Percentiles rank a stretch among this genome's conserved stretches.
These are phyloP conservation scores for Colletotrichum sp. DNA, from an alignment of 2,329 filamentous ascomycete species.

Conservation along the genomic window DNA sequence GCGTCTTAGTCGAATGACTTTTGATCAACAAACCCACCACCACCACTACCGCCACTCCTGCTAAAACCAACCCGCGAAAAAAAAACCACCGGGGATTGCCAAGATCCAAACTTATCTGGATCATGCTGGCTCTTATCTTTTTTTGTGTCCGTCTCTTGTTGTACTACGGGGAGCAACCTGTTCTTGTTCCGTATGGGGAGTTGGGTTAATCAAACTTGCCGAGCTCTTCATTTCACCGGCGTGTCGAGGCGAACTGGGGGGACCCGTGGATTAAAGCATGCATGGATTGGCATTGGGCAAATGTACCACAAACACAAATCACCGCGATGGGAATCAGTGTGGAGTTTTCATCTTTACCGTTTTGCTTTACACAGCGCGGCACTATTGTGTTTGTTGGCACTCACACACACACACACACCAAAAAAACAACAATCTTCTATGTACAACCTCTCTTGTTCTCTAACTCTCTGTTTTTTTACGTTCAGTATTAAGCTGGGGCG, in stretches of 20 bases:
- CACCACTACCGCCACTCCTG: neutral
- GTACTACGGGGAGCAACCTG: conserved; percentile 1
- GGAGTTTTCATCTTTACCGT: neutral
- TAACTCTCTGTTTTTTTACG: neutral
- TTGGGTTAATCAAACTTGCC: neutral
- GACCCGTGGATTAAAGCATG: neutral
- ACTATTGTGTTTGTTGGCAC: neutral
- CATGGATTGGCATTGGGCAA: neutral
- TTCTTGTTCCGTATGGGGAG: neutral
- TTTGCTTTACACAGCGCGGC: neutral
- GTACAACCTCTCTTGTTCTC: neutral
- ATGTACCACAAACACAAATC: neutral
- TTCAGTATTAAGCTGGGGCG: neutral
- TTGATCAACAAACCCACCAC: neutral
- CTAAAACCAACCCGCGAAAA: neutral
- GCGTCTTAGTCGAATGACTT: neutral
- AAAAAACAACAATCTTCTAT: neutral
- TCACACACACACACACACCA: neutral
- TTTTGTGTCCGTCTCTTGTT: neutral
- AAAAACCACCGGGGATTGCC: neutral
- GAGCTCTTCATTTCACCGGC: neutral
- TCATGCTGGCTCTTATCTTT: neutral
- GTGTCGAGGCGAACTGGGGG: neutral
- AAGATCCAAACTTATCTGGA: neutral
- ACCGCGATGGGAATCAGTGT: neutral